A percentile compares a stretch with the other conserved stretches of the same genome.
These are phyloP conservation scores for Dissophora ornata DNA, from an alignment of 192 early-diverging fungal species.

Conservation along the genomic window DNA sequence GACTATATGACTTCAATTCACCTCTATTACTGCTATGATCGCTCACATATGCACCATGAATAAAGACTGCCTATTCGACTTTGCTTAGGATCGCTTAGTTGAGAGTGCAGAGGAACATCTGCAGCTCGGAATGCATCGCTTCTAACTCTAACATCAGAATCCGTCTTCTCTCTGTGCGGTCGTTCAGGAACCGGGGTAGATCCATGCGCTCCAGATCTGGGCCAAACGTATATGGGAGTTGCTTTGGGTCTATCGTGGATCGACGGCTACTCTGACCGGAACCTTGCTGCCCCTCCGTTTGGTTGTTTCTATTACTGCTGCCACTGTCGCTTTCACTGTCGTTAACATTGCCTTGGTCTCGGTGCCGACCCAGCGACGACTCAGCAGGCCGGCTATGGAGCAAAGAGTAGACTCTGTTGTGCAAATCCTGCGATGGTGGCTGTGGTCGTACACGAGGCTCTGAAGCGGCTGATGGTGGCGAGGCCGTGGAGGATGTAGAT, in stretches of 20 bases:
- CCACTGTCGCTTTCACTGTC: not conserved
- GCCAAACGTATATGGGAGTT: conserved; percentile 9
- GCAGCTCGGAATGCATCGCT: conserved; percentile 18
- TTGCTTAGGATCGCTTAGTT: too few species aligned
- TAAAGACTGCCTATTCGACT: not conserved
- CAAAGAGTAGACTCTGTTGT: not conserved
- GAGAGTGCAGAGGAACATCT: too few species aligned
- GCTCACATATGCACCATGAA: not conserved
- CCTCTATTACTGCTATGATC: not conserved
- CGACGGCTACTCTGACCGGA: too few species aligned
- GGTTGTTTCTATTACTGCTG: not conserved
- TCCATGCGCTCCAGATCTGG: conserved; percentile 24
- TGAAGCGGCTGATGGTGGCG: not conserved
- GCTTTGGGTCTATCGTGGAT: too few species aligned
- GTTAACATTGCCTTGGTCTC: too few species aligned
- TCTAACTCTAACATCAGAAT: conserved; percentile 22
- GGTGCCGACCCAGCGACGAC: too few species aligned
- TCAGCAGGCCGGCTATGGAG: not conserved
- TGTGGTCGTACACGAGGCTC: not conserved
- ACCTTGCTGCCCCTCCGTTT: not conserved
- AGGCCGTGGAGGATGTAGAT: not conserved
- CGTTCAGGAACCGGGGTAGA: conserved; percentile 11
- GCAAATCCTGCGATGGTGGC: too few species aligned
- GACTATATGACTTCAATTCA: too few species aligned
- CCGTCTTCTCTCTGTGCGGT: conserved; percentile 6